phyloP scores from a whole-genome alignment of 805 yeast species.

The Metschnikowia continentalis region DNA sequence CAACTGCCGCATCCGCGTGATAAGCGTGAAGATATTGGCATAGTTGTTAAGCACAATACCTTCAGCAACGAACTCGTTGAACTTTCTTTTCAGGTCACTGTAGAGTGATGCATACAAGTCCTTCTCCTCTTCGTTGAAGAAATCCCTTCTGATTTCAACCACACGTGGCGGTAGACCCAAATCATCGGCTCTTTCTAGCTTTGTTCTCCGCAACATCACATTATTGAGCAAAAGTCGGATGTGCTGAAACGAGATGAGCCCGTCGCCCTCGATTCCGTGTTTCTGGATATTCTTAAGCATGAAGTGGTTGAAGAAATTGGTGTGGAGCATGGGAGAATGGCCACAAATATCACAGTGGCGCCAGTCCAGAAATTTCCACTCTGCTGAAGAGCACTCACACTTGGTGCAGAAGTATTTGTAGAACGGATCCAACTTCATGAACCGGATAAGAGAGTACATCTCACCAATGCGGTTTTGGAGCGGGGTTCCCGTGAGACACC shows the following conservation, averaged over 20 bases:
- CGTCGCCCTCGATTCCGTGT: constrained; percentile 77
- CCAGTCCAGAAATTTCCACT: constrained; percentile 83
- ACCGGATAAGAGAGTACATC: constrained; percentile 86
- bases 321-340: constrained; percentile 91
- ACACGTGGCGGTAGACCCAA: constrained; percentile 94
- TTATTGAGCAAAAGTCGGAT: constrained; percentile 71
- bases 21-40: constrained; percentile 93
- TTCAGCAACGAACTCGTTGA: constrained; percentile 88
- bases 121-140: constrained; percentile 90
- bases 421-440: constrained; percentile 79
- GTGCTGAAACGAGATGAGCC: constrained; percentile 69
- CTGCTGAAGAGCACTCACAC: constrained; percentile 77
- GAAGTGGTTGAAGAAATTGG: constrained; percentile 93
- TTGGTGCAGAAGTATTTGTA: constrained; percentile 88
- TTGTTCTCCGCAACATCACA: constrained; percentile 91
- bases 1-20: constrained; percentile 95
- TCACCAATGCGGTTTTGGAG: constrained; percentile 96
- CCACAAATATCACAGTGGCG: constrained; percentile 83
- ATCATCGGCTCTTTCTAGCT: constrained; percentile 95
- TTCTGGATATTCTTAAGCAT: constrained; percentile 91
- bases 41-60: constrained; percentile 96
- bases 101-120: constrained; percentile 87
- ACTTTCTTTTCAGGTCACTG: constrained; percentile 80
- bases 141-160: constrained; percentile 82
- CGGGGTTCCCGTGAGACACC: constrained; percentile 97